Percentiles rank a stretch among this genome's conserved stretches.
Conservation (phyloP, 805 yeast genomes). For the Metschnikowia vanudenii region DNA sequence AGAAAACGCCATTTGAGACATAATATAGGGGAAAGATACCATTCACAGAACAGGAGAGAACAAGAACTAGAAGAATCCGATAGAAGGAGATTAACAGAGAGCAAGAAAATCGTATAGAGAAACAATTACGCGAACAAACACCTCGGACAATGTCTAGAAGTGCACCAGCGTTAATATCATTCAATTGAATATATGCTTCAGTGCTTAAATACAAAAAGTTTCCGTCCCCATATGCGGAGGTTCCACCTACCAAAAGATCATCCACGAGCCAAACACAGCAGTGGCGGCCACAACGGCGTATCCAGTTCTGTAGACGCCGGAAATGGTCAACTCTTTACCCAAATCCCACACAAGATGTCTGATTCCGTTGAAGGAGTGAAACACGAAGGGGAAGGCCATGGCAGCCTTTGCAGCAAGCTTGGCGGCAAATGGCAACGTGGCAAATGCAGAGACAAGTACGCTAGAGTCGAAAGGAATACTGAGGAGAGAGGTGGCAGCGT, state of each 20-base stretch:
- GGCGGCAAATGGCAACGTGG: slow-evolving; percentile 60
- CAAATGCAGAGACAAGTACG: slow-evolving; percentile 51
- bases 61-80: background rate
- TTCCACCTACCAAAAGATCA: slow-evolving; percentile 41
- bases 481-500: slow-evolving; percentile 63
- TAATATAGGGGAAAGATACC: too few relatives aligned
- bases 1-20: background rate
- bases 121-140: background rate
- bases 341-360: slow-evolving; percentile 95
- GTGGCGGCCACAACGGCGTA: slow-evolving; percentile 73
- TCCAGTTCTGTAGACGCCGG: slow-evolving; percentile 93
- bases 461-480: slow-evolving; percentile 58
- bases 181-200: slow-evolving; percentile 7
- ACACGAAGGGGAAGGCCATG: slow-evolving; percentile 80
- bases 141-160: background rate
- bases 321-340: slow-evolving; percentile 72
- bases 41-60: too few relatives aligned
- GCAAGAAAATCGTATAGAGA: background rate
- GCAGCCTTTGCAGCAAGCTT: slow-evolving; percentile 66
- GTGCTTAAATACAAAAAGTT: slow-evolving; percentile 2
- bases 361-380: slow-evolving; percentile 82
- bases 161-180: slow-evolving; percentile 7
- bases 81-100: background rate
- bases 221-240: background rate
- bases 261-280: slow-evolving; percentile 56